These are phyloP conservation scores for Phialophora verrucosa DNA, from an alignment of 2,329 filamentous ascomycete species.

Conservation along the genomic window DNA sequence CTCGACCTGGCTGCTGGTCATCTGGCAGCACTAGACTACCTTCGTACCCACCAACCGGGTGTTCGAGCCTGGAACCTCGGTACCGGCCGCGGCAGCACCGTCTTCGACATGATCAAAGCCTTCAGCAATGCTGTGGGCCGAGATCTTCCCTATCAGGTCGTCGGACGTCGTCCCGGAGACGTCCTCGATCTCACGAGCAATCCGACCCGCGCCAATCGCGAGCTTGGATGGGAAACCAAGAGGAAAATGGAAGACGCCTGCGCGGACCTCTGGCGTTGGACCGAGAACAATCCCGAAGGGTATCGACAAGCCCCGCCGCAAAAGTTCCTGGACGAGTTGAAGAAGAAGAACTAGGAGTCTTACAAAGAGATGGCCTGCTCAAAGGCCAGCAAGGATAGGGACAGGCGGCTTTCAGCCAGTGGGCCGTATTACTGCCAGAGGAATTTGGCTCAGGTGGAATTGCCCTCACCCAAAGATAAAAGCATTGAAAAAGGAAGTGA, in stretches of 20 bases:
- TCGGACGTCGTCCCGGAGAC: slow-evolving; percentile 80
- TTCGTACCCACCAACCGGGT: slow-evolving; percentile 81
- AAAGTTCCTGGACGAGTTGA: slow-evolving; percentile 72
- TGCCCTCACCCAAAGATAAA: not conserved
- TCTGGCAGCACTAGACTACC: slow-evolving; percentile 86
- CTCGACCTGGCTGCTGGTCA: slow-evolving; percentile 87
- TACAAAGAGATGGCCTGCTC: not conserved
- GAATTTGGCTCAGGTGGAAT: not conserved
- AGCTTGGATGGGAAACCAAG: slow-evolving; percentile 91
- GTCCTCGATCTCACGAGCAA: slow-evolving; percentile 95
- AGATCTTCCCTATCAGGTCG: slow-evolving; percentile 85
- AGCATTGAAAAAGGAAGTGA: not conserved
- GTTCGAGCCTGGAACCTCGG: slow-evolving; percentile 97
- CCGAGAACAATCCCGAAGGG: slow-evolving; percentile 92
- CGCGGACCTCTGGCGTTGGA: slow-evolving; percentile 95
- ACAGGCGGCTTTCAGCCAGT: not conserved
- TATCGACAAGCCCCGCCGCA: slow-evolving; percentile 91
- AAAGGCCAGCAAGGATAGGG: not conserved
- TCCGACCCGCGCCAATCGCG: slow-evolving; percentile 81
- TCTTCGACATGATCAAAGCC: slow-evolving; percentile 96
- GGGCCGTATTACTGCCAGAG: slow-evolving; percentile 7
- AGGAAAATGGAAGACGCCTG: slow-evolving; percentile 91
- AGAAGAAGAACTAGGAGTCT: slow-evolving; percentile 44
- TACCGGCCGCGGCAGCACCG: slow-evolving; percentile 90
- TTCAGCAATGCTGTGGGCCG: slow-evolving; percentile 87